These are phyloP conservation scores for Trichoderma koningii DNA, from an alignment of 2,329 filamentous ascomycete species.

Conservation along the genomic window DNA sequence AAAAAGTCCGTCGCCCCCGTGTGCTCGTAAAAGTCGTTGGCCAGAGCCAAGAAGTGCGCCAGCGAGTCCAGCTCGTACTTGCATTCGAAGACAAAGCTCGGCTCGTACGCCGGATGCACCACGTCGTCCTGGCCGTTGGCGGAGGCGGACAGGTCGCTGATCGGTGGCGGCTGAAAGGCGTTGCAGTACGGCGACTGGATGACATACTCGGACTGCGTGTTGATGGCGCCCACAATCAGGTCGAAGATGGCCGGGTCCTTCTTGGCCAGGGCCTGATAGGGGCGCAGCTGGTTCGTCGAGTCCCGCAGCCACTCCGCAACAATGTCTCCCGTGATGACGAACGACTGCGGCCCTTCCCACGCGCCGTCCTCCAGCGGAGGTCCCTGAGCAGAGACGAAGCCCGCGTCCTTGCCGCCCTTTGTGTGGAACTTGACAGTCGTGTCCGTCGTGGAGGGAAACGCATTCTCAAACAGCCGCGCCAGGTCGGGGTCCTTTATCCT, in stretches of 20 bases:
- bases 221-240: slow-evolving; percentile 88
- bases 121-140: slow-evolving; percentile 79
- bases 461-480: slow-evolving; percentile 90
- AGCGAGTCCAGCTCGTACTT: slow-evolving; percentile 98
- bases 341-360: slow-evolving; percentile 86
- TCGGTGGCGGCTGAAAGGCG: slow-evolving; percentile 91
- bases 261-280: slow-evolving; percentile 83
- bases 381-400: slow-evolving; percentile 41
- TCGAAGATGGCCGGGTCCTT: slow-evolving; percentile 77
- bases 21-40: slow-evolving; percentile 82
- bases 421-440: slow-evolving; percentile 89
- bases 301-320: slow-evolving; percentile 91
- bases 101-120: slow-evolving; percentile 87
- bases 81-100: slow-evolving; percentile 88
- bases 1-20: slow-evolving; percentile 79
- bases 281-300: slow-evolving; percentile 88
- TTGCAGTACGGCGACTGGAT: slow-evolving; percentile 97
- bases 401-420: slow-evolving; percentile 53
- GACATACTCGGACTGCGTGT: slow-evolving; percentile 93
- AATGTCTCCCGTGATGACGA: slow-evolving; percentile 92
- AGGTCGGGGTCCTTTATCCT: slow-evolving; percentile 84
- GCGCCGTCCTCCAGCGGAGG: slow-evolving; percentile 53
- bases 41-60: slow-evolving; percentile 83
- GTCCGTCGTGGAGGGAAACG: slow-evolving; percentile 83
- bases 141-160: slow-evolving; percentile 70